Percentiles rank a stretch among this genome's conserved stretches.
phyloP scores from a whole-genome alignment of 2,329 filamentous ascomycete species.

The Colletotrichum abscissum region DNA sequence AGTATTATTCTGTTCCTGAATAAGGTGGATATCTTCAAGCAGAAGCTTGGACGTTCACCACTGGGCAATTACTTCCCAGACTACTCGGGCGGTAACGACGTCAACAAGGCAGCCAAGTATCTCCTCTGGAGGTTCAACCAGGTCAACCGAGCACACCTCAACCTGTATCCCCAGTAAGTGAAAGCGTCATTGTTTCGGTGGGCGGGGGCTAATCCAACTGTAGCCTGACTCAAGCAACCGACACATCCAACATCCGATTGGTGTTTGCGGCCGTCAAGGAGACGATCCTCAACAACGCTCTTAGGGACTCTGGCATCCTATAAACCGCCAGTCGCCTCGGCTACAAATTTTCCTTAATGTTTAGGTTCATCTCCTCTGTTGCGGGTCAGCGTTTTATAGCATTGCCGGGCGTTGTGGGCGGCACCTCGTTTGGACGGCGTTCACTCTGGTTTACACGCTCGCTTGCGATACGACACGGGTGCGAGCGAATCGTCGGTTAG shows the following conservation, averaged over 20 bases:
- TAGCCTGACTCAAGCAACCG: slow-evolving; percentile 97
- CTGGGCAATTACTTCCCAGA: slow-evolving; percentile 97
- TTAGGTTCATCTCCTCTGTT: slow-evolving; percentile 37
- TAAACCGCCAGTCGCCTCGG: slow-evolving; percentile 53
- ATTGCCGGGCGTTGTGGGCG: slow-evolving; percentile 39
- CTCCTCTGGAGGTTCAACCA: slow-evolving; percentile 98
- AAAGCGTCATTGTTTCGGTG: slow-evolving; percentile 12
- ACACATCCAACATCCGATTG: slow-evolving; percentile 97
- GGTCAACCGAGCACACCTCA: slow-evolving; percentile 95
- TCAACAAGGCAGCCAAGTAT: slow-evolving; percentile 98
- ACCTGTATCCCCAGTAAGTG: slow-evolving; percentile 95
- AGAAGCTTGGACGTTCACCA: slow-evolving; percentile 90
- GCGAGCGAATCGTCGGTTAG: slow-evolving; percentile 21
- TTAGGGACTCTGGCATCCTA: slow-evolving; percentile 97
- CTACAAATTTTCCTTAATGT: slow-evolving; percentile 17
- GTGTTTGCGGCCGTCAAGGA: slow-evolving; percentile 99
- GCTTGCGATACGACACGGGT: slow-evolving; percentile 21
- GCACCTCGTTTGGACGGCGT: slow-evolving; percentile 37
- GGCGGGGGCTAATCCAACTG: slow-evolving; percentile 17
- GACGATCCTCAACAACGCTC: slow-evolving; percentile 96
- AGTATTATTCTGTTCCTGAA: slow-evolving; percentile 99
- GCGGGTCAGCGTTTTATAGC: slow-evolving; percentile 37
- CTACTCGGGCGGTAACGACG: slow-evolving; percentile 96
- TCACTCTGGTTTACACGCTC: slow-evolving; percentile 36
- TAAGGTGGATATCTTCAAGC: slow-evolving; percentile 98